Base-by-base conservation (phyloP, 352 stramenopile genomes). In the Phytophthora pisi region DNA sequence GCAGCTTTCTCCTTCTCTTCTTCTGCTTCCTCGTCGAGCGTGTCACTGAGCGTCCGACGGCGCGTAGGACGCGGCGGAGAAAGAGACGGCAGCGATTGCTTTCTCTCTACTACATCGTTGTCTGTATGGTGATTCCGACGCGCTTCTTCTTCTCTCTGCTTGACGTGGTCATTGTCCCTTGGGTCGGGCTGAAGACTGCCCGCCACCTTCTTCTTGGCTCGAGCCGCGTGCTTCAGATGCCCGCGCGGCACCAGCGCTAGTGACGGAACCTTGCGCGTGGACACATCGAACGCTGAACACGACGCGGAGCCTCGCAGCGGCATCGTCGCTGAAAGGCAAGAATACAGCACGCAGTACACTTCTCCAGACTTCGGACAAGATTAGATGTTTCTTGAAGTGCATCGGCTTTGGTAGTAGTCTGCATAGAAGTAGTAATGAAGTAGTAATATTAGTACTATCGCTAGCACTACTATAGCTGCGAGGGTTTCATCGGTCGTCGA, bases 171-270 rank as follows among this genome's bases (percentile, higher is more conserved):
- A 15, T 15, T 13, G 11, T 11, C 31, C 31, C 31, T 15, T 8
- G 38, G 10, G 38, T n/a, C 38, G 13, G 31, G 31, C 31, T 73
- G 40, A 7, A 51, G 38, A 20, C 53, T 36, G 4, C 42, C 57
- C 10, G 26, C 23, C 24, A 59, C 18, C 26, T 66, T 72, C 26
- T 69, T 66, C 11, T 70, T 50, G 26, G 28, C 45, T 47, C 72
- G 57, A 34, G 24, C 34, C 20, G 53, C 34, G 18, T 63, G 34
- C 24, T 74, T 59, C 4, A 84, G 34, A 31, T 79, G 62, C 15
- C 78, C 69, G 7, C 75, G 72, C n/a, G 82, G 82, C 46, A 88
- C 61, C 23, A 89, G 61, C 53, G 81, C 81, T 23, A 91, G 67
- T 5, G 61, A 79, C 42, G 79, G 81, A 36, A 84, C 74, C 40